Evolutionary conservation across 2,329 filamentous ascomycete species (phyloP), one percentile per base, ranked within the genome.

Genomic region (Colletotrichum orbiculare): DNA sequence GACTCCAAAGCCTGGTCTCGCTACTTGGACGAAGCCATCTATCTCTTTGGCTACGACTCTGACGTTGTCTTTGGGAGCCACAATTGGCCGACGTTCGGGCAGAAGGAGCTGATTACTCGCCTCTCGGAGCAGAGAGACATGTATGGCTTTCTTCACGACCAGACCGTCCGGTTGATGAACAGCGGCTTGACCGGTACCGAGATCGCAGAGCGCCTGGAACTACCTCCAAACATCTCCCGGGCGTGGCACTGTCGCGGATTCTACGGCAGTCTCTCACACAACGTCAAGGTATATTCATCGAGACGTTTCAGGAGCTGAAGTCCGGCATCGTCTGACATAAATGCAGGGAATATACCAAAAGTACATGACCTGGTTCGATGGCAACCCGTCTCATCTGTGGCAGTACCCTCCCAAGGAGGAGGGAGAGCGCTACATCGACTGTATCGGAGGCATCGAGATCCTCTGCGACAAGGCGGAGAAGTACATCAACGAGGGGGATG

Each of bases 21-120:
- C 13, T 78, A 80, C 49, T 65, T 81, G 8, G 76, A 78, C 38
- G 74, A 77, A 60, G 69, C 76, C 6, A 71, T 79, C 17, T 71
- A 70, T 11, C 48, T 80, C n/a, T 81, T 73, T 55, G 75, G 73
- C 0, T 50, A 68, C 2, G 61, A 71, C 4, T 53, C 75, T 1
- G 73, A 78, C 6, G 74, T 80, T 2, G 55, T 79, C 4, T 79
- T 80, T 55, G 73, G 72, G 1, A 71, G 74, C 25, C 79, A 82
- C 67, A 70, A 78, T 63, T 81, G 79, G 79, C 79, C 79, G n/a
- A 80, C 77, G 0, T 81, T 77, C 76, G 77, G 76, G 1, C 54
- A 64, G 3, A 64, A 71, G 0, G 64, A 73, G 2, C 59, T 76
- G 13, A 58, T 71, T 6, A 49, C 57, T 1, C 71, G 72, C 15